phyloP scores from a whole-genome alignment of 1,284 basidiomycete genomes.

The Sporisorium scitamineum region DNA sequence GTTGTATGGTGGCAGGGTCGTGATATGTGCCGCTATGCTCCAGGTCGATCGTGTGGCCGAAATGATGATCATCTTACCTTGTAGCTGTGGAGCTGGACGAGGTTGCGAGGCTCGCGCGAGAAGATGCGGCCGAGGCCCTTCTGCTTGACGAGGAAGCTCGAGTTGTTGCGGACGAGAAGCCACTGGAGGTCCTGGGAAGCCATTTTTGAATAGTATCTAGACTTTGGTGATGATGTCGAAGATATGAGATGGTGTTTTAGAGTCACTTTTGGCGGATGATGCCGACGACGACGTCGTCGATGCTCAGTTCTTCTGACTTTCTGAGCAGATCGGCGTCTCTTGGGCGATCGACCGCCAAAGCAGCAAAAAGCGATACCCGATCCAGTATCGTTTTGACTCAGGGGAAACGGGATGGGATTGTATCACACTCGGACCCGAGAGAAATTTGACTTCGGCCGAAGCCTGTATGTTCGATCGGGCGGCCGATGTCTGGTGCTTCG shows the following conservation, averaged over 20 bases:
- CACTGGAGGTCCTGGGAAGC: conserved; percentile 68
- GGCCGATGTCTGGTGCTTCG: neutral
- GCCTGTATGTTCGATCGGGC: neutral
- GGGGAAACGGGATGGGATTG: neutral
- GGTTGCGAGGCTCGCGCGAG: conserved; percentile 66
- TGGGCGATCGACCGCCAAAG: neutral
- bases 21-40: neutral
- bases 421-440: conserved; percentile 4
- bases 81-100: conserved; percentile 67
- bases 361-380: neutral
- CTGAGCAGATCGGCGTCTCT: neutral
- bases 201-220: conserved; percentile 43
- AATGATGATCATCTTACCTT: conserved; percentile 47
- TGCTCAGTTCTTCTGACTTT: conserved; percentile 9
- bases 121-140: conserved; percentile 67
- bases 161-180: conserved; percentile 65
- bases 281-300: conserved; percentile 1
- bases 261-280: neutral
- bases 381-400: neutral
- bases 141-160: conserved; percentile 68
- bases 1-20: neutral
- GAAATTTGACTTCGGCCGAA: conserved; percentile 1
- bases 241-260: conserved; percentile 34
- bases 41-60: neutral
- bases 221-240: conserved; percentile 10